phyloP scores from a whole-genome alignment of 2,329 filamentous ascomycete species.

The Aspergillus tubingensis region DNA sequence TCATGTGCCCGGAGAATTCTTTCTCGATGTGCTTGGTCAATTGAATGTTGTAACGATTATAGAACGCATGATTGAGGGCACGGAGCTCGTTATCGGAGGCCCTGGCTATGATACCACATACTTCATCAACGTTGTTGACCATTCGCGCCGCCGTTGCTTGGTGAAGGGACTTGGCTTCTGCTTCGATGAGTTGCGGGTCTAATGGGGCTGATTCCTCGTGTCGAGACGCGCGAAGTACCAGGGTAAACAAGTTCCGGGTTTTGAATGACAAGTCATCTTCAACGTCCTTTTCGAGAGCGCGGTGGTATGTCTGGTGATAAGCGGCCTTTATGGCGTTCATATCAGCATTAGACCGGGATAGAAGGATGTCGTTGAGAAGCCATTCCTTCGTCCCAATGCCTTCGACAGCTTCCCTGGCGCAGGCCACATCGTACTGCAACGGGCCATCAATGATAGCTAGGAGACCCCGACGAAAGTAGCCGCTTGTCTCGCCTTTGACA shows the following conservation, averaged over 20 bases:
- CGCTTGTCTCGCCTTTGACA: constrained; percentile 73
- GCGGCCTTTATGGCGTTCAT: constrained; percentile 79
- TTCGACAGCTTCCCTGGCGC: constrained; percentile 70
- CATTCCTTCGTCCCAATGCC: constrained; percentile 84
- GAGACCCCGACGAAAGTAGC: constrained; percentile 73
- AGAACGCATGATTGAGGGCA: constrained; percentile 75
- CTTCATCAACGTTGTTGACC: constrained; percentile 47
- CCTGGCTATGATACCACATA: constrained; percentile 75
- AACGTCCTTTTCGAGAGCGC: constrained; percentile 70
- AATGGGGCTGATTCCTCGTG: constrained; percentile 77
- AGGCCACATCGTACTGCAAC: constrained; percentile 71
- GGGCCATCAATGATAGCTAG: constrained; percentile 77
- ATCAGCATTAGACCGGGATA: constrained; percentile 83
- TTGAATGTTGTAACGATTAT: constrained; percentile 67
- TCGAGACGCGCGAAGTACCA: constrained; percentile 73
- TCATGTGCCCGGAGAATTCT: constrained; percentile 92
- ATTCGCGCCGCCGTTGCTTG: constrained; percentile 71
- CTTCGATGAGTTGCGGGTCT: constrained; percentile 70
- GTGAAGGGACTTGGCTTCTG: constrained; percentile 75
- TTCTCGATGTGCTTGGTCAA: constrained; percentile 74
- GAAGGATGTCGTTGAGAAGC: constrained; percentile 81
- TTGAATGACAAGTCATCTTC: constrained; percentile 80
- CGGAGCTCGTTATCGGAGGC: constrained; percentile 81
- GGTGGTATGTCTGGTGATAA: constrained; percentile 69
- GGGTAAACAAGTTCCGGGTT: constrained; percentile 81